Evolutionary conservation across 2,329 filamentous ascomycete genomes (phyloP).

Genomic region (Xylariales sp.): DNA sequence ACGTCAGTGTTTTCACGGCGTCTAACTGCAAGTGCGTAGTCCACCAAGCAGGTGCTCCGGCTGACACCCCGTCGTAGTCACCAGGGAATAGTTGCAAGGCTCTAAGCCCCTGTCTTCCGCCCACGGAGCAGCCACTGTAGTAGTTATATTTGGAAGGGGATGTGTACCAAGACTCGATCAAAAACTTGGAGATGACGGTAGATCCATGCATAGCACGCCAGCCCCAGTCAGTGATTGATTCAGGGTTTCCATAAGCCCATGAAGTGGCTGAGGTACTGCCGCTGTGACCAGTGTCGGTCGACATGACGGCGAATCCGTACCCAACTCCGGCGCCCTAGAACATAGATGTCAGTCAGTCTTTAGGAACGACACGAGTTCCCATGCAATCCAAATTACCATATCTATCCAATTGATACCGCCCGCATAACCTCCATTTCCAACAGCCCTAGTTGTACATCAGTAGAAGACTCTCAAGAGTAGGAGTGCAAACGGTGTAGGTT

Average conservation of each 20-base stretch:
- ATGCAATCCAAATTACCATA: background rate
- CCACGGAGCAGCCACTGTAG: constrained; percentile 55
- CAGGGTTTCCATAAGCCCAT: constrained; percentile 34
- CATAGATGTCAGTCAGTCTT: constrained; percentile 4
- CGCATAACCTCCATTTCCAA: constrained; percentile 21
- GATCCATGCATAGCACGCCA: constrained; percentile 43
- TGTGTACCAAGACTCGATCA: constrained; percentile 46
- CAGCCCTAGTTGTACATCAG: constrained; percentile 6
- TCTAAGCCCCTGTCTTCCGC: constrained; percentile 54
- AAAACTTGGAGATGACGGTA: constrained; percentile 37
- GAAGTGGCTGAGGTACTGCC: constrained; percentile 20
- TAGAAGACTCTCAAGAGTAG: background rate
- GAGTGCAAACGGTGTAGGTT: no score
- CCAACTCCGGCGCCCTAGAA: constrained; percentile 36
- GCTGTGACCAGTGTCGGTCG: constrained; percentile 39
- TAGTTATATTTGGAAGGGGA: constrained; percentile 42
- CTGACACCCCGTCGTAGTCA: constrained; percentile 53
- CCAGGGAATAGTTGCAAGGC: constrained; percentile 47
- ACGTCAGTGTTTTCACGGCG: constrained; percentile 15
- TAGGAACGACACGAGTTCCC: background rate
- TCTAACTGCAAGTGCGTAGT: constrained; percentile 3
- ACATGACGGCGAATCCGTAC: constrained; percentile 37
- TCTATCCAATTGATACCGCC: constrained; percentile 24
- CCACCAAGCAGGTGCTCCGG: constrained; percentile 37
- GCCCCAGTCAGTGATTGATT: constrained; percentile 33